A percentile compares a stretch with the other conserved stretches of the same genome.
Conservation (phyloP, 2,329 filamentous ascomycete genomes). For the Mycocentrospora acerina region DNA sequence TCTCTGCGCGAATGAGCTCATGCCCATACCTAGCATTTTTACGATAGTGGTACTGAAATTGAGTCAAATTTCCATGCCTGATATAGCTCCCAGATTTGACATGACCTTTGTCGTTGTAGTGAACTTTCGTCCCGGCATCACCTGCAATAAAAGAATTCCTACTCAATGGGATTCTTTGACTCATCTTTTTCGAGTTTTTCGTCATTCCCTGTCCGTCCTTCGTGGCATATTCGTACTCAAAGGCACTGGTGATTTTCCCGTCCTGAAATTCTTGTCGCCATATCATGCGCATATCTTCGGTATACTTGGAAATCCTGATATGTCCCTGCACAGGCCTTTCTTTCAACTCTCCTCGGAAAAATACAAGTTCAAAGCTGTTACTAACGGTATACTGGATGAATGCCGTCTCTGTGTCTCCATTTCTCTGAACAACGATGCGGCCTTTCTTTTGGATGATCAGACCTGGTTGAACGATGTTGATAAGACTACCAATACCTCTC, state of each 20-base stretch:
- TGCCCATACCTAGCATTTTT: constrained; percentile 57
- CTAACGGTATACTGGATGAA: constrained; percentile 46
- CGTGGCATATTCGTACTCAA: constrained; percentile 50
- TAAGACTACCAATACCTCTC: constrained; percentile 50
- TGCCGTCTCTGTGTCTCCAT: constrained; percentile 52
- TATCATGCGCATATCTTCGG: constrained; percentile 48
- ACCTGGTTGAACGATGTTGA: constrained; percentile 53
- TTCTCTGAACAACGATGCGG: constrained; percentile 50
- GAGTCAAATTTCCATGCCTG: constrained; percentile 53
- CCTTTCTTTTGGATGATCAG: constrained; percentile 51
- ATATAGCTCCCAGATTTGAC: constrained; percentile 57
- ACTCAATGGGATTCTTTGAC: constrained; percentile 40
- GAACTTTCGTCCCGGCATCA: constrained; percentile 49
- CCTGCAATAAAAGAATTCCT: constrained; percentile 52
- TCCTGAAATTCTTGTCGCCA: constrained; percentile 49
- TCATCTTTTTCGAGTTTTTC: constrained; percentile 43
- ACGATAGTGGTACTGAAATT: constrained; percentile 58
- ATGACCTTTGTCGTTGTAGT: constrained; percentile 56
- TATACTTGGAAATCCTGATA: constrained; percentile 52
- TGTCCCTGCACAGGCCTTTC: constrained; percentile 49
- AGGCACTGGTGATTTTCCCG: constrained; percentile 49
- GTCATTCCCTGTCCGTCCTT: constrained; percentile 31
- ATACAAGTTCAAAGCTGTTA: constrained; percentile 41
- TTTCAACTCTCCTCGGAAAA: constrained; percentile 43
- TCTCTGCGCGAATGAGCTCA: constrained; percentile 59